Evolutionary conservation across 2,329 filamentous ascomycete species (phyloP).

Genomic region (Botryotinia calthae): DNA sequence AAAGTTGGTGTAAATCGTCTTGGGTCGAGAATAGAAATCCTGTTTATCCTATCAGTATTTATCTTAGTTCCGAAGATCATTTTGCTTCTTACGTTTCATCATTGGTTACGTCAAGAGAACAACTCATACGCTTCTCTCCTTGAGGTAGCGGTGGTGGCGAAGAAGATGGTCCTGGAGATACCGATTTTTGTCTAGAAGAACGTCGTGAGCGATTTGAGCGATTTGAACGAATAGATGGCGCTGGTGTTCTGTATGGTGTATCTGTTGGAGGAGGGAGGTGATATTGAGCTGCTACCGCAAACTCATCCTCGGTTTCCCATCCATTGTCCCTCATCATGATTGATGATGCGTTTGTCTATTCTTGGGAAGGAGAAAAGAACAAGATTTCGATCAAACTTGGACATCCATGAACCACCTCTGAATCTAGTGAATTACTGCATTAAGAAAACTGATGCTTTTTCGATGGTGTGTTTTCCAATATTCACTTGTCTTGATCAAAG

Average conservation of each 20-base stretch:
- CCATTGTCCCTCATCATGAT: slow-evolving; percentile 46
- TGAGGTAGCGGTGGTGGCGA: slow-evolving; percentile 57
- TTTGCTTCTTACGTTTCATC: slow-evolving; percentile 53
- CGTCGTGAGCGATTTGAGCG: slow-evolving; percentile 54
- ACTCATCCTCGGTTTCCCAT: slow-evolving; percentile 65
- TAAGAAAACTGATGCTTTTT: not conserved
- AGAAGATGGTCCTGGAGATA: slow-evolving; percentile 61
- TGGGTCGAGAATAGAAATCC: slow-evolving; percentile 72
- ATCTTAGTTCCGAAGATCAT: not conserved
- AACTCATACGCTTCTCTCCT: slow-evolving; percentile 49
- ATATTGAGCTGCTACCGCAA: slow-evolving; percentile 53
- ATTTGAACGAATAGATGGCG: slow-evolving; percentile 38
- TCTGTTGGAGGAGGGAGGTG: slow-evolving; percentile 68
- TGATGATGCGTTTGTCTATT: slow-evolving; percentile 3
- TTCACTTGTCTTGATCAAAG: slow-evolving; percentile 13
- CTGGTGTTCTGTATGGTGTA: slow-evolving; percentile 71
- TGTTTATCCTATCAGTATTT: slow-evolving; percentile 27
- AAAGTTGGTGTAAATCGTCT: slow-evolving; percentile 91
- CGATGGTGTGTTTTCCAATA: not conserved
- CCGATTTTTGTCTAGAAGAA: slow-evolving; percentile 56
- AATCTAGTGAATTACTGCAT: slow-evolving; percentile 7
- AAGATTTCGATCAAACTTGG: slow-evolving; percentile 5
- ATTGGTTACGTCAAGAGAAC: slow-evolving; percentile 56
- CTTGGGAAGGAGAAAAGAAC: not conserved
- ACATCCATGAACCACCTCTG: slow-evolving; percentile 8